Base-by-base conservation (phyloP, 148 eudicot species). In the Silene latifolia region DNA sequence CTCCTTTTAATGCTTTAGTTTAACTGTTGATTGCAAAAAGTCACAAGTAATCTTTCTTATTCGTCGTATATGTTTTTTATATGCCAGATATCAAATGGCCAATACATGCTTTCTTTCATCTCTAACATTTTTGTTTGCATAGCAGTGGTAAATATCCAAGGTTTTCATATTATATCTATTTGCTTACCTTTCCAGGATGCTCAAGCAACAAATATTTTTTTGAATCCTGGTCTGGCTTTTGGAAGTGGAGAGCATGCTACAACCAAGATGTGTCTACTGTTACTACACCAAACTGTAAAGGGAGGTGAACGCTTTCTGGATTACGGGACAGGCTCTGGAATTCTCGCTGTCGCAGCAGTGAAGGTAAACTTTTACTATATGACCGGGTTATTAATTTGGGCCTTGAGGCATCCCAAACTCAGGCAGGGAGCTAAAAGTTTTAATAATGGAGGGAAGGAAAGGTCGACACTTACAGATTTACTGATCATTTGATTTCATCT, bases 231-330 rank as follows among this genome's bases (percentile, higher is more conserved):
- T 64, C 71, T 91, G 77, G 92, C 98, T 63, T 94, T 94, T 81
- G 98, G 98, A 82, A 94, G 93, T 39, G 98, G 98, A 70, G 98
- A 94, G 82, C 98, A 94, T 79, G 89, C 98, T 71, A 94, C 97
- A 24, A 94, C 98, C 27, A 94, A 91, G 81, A 79, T 90, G 83
- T 94, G 97, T 86, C 82, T 94, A 20, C 76, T 84, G 76, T 80
- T 91, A 73, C 86, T 94, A 68, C 93, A 79, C 76, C 73, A 76
- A 66, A 79, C 85, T 58, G 81, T 94, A 47, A 90, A 86, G 80
- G 98, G 97, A 72, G 92, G 93, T 69, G 97, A 94, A 78, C 68
- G 64, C 46, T 85, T 94, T 73, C 82, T 94, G 79, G 98, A 94
- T 82, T 94, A 94, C 69, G 98, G 98, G 76, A 91, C 97, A 51